Conservation (phyloP, 2,329 filamentous ascomycete genomes). For the Pleoardoris graminearum region DNA sequence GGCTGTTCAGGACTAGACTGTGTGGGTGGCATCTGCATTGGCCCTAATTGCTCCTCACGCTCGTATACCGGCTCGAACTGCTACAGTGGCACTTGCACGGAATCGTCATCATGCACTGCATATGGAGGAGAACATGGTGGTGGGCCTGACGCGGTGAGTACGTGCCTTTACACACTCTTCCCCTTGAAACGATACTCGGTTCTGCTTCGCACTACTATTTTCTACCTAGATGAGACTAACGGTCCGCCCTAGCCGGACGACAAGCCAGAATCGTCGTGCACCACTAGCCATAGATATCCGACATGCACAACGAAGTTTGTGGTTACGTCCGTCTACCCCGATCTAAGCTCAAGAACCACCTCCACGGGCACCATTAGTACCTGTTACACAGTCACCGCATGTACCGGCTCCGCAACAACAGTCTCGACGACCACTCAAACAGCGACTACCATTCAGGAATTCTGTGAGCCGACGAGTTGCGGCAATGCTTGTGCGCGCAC, state of each 20-base stretch:
- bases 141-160: neutral
- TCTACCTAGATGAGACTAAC: neutral
- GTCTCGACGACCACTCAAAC: neutral
- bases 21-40: neutral
- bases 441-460: neutral
- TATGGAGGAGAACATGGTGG: neutral
- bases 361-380: neutral
- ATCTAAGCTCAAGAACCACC: neutral
- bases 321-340: neutral
- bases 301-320: slow-evolving; percentile 1
- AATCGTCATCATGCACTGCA: neutral
- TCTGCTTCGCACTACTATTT: no score
- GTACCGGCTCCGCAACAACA: neutral
- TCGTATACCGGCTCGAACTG: neutral
- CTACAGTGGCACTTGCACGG: neutral
- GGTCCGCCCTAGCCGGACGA: neutral
- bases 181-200: no score
- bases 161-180: no score
- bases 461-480: neutral
- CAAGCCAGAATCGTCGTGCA: neutral
- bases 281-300: neutral
- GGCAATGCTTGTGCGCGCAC: neutral
- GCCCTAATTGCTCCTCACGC: neutral
- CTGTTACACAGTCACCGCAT: neutral
- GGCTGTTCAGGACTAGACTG: neutral